A percentile compares a stretch with the other conserved stretches of the same genome.
Conservation (phyloP, 805 yeast species). For the Saturnispora serradocipensis region DNA sequence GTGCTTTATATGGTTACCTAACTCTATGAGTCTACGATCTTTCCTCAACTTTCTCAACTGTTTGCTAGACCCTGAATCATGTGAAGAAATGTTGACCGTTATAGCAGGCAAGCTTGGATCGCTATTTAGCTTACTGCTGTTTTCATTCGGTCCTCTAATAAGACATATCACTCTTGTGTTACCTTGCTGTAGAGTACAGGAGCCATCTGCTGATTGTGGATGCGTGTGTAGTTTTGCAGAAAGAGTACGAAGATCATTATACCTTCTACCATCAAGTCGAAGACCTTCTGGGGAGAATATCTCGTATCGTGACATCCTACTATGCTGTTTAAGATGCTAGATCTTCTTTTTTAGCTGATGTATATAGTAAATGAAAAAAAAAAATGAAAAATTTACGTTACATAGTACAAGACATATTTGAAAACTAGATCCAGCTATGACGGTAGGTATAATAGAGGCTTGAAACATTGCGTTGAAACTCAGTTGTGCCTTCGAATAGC, state of each 20-base stretch:
- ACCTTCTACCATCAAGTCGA: constrained; percentile 86
- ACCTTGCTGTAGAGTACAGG: constrained; percentile 87
- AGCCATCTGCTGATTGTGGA: constrained; percentile 82
- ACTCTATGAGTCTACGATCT: constrained; percentile 63
- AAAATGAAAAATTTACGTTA: not conserved
- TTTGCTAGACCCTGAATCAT: constrained; percentile 2
- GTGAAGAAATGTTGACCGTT: constrained; percentile 40
- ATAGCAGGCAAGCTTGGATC: constrained; percentile 58
- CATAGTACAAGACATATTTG: not conserved
- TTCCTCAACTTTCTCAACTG: constrained; percentile 29
- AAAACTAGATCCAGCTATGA: not conserved
- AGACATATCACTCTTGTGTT: constrained; percentile 79
- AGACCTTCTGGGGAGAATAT: constrained; percentile 93
- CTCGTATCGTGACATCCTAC: constrained; percentile 44
- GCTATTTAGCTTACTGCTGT: constrained; percentile 29
- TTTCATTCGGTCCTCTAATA: constrained; percentile 88
- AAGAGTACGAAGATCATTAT: constrained; percentile 85
- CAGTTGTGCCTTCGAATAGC: not conserved
- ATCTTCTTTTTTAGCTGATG: not conserved
- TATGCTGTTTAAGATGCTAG: not conserved
- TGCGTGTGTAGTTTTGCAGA: constrained; percentile 80
- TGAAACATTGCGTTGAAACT: not conserved
- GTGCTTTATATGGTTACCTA: constrained; percentile 55
- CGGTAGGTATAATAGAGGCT: not conserved
- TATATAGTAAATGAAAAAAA: not conserved